These are phyloP conservation scores for Quercus tomentella DNA, from an alignment of 331 rosid species.

Conservation along the genomic window DNA sequence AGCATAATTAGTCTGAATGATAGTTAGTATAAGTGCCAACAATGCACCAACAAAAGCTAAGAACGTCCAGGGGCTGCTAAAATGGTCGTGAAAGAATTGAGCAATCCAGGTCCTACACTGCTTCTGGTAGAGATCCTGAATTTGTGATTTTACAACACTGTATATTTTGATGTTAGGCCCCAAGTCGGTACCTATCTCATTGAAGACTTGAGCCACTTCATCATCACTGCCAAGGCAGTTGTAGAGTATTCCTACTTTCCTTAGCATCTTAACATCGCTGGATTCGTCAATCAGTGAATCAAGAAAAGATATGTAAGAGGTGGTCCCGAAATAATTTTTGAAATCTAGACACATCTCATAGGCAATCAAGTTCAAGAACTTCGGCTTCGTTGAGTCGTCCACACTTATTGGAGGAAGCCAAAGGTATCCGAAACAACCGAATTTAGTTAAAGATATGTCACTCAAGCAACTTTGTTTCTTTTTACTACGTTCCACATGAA, in stretches of 20 bases:
- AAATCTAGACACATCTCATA: constrained; percentile 30
- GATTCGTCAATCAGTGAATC: constrained; percentile 15
- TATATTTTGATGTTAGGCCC: too few species aligned
- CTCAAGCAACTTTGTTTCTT: background rate
- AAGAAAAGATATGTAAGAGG: constrained; percentile 9
- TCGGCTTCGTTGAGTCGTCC: background rate
- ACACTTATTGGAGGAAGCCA: background rate
- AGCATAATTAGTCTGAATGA: too few species aligned
- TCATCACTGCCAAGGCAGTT: constrained; percentile 22
- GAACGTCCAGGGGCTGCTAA: too few species aligned
- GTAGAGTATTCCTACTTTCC: background rate
- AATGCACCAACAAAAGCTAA: too few species aligned
- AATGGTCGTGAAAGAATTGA: too few species aligned
- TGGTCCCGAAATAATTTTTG: background rate
- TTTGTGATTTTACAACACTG: too few species aligned
- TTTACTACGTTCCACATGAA: background rate
- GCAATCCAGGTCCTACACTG: too few species aligned
- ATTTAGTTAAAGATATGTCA: background rate
- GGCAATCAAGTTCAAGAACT: constrained; percentile 3
- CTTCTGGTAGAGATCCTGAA: too few species aligned
- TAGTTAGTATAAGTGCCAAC: too few species aligned
- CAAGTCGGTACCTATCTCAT: too few species aligned
- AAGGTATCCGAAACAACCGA: background rate
- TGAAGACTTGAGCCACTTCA: constrained; percentile 17
- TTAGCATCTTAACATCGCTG: constrained; percentile 9